Evolutionary conservation across 2,329 filamentous ascomycete genomes (phyloP), one percentile per base, ranked within the genome.

Genomic region (Penicillium corylophilum): DNA sequence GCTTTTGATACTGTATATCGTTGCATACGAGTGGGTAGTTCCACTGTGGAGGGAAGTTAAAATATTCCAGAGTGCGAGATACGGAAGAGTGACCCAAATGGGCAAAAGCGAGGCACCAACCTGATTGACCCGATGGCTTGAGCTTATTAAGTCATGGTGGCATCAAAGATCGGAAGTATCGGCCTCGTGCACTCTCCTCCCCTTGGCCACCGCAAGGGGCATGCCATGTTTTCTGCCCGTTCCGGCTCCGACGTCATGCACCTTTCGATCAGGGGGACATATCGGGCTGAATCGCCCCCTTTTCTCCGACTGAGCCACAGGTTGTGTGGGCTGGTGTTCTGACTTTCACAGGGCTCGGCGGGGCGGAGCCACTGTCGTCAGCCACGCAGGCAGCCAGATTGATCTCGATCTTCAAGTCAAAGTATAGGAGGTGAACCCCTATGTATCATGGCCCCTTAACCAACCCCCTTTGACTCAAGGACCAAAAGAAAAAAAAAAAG

Each of bases 361-460:
- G 46, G 49, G 49, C 49, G 50, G 46, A 58, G 45, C 51, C 51
- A 47, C 54, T 40, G 42, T 52, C 46, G 45, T 54, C 55, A 54
- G 54, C 54, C 54, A 50, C 57, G 48, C 45, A 62, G 60, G 60
- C 60, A 61, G 43, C 59, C 47, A 48, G 31, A 56, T 60, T 24
- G 22, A 26, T 41, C 20, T 41, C 39, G 22, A 41, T 23, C 13
- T 41, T n/a, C 13, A 26, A 10, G n/a, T n/a, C 5, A 26, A 10
- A n/a, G 16, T n/a, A 26, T 24, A 41, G 22, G 38, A 26, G 39
- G 18, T 39, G 16, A 20, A 23, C 28, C 28, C 29, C 29, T 31
- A 31, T 31, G n/a, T n/a, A 31, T 13, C 5, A 15, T 15, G 9
- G 33, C 15, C n/a, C 33, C 6, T 16, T 35, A 16, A 10, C 4